A percentile compares a stretch with the other conserved stretches of the same genome.
Evolutionary conservation across 257 asterid genomes (phyloP).

Genomic region (Rhazya stricta): DNA sequence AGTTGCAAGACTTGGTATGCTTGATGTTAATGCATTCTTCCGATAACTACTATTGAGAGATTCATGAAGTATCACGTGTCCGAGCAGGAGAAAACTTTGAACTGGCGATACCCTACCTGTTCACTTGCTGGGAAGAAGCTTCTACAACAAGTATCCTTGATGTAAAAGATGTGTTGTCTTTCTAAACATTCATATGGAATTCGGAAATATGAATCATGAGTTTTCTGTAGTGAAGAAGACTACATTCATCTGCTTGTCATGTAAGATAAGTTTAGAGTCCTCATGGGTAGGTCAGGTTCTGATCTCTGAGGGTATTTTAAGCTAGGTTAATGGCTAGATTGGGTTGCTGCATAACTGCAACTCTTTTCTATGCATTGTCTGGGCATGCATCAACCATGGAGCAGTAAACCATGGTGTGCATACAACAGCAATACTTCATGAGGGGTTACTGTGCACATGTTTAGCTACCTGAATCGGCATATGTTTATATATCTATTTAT

Average conservation of each 20-base stretch:
- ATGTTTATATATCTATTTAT: background rate
- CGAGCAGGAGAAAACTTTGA: slow-evolving; percentile 69
- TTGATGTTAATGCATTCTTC: slow-evolving; percentile 43
- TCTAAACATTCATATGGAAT: background rate
- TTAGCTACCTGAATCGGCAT: too few relatives aligned
- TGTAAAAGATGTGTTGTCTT: slow-evolving; percentile 60
- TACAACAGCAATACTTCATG: background rate
- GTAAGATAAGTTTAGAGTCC: too few relatives aligned
- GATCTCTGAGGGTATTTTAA: background rate
- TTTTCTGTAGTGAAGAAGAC: background rate
- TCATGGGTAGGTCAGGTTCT: background rate
- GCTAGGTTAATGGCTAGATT: background rate
- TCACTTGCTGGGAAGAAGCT: slow-evolving; percentile 70
- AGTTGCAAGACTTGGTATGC: slow-evolving; percentile 64
- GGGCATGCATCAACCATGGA: background rate
- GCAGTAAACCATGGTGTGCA: background rate
- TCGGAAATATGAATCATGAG: background rate
- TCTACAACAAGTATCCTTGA: slow-evolving; percentile 74
- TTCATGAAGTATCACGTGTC: slow-evolving; percentile 58
- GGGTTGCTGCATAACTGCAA: background rate
- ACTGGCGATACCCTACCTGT: slow-evolving; percentile 64
- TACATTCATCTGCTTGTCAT: background rate
- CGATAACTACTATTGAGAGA: slow-evolving; percentile 55
- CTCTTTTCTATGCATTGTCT: background rate
- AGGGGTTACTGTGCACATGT: background rate